Evolutionary conservation across 2,329 filamentous ascomycete species (phyloP), one percentile per base, ranked within the genome.

Genomic region (Beauveria asiatica): DNA sequence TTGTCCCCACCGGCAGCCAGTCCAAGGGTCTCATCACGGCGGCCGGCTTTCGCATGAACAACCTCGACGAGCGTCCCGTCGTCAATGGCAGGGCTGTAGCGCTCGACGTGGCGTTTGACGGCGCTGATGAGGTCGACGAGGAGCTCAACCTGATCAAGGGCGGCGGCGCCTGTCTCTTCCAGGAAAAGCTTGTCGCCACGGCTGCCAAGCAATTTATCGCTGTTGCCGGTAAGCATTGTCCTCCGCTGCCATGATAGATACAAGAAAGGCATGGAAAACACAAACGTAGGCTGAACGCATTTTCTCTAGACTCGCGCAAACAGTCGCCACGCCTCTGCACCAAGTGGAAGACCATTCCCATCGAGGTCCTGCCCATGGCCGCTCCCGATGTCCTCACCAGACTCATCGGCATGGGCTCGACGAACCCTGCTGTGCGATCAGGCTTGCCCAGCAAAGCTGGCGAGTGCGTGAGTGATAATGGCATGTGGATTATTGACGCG

Each of bases 131-230:
- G 78, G 92, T 99, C 37, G 94, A 99, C 71, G 86, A 90, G 51
- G 89, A 95, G 57, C 77, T 99, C 62, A 99, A 97, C 75, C 91
- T 93, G 70, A 97, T 99, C 78, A 97, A 97, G 78, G 94, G 94
- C 59, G 94, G 94, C 54, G 94, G 94, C 61, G 94, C 92, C n/a
- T 99, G 94, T 75, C 77, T 97, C 60, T 96, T 96, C 78, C 94
- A 97, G 74, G 94, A 99, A 77, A 99, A 99, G 79, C 80, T 99
- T 41, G 92, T 99, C 5, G 92, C 92, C 5, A 84, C 90, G 62
- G 84, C 88, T 54, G 88, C 91, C 3, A 89, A 85, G 74, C 89
- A 90, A 70, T 96, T 97, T 69, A 81, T 97, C 64, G 93, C 90
- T 68, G 90, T 95, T 61, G 91, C 90, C 60, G 88, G 87, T 90